Conservation (phyloP, 208 protist species). For the Leptomonas seymouri region DNA sequence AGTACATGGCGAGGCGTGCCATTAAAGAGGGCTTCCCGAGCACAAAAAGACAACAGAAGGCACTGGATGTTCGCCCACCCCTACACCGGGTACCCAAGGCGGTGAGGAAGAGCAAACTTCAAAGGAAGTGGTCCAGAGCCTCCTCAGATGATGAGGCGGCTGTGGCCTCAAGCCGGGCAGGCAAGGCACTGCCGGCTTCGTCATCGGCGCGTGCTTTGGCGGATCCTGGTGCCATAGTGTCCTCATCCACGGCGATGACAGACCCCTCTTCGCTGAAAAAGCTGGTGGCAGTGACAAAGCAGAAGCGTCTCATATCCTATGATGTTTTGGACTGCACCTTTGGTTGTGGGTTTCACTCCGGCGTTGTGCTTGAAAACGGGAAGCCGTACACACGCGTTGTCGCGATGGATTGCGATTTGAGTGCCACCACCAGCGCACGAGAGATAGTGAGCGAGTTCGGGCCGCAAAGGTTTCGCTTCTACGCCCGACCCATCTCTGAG, state of each 20-base stretch:
- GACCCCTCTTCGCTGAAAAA: slow-evolving; percentile 7
- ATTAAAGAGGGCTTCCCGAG: slow-evolving; percentile 71
- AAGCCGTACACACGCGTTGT: slow-evolving; percentile 85
- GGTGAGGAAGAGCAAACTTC: slow-evolving; percentile 6
- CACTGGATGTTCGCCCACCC: slow-evolving; percentile 37
- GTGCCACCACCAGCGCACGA: slow-evolving; percentile 37
- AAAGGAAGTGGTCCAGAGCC: not conserved
- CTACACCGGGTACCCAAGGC: not conserved
- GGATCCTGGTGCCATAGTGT: slow-evolving; percentile 10
- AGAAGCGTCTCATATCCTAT: slow-evolving; percentile 68
- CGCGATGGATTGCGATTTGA: slow-evolving; percentile 81
- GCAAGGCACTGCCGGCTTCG: not conserved
- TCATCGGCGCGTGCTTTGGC: not conserved
- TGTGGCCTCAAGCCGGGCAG: not conserved
- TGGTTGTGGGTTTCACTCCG: slow-evolving; percentile 80
- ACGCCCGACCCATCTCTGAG: slow-evolving; percentile 74
- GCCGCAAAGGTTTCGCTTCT: slow-evolving; percentile 75
- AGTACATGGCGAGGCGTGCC: slow-evolving; percentile 72
- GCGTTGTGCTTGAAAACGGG: slow-evolving; percentile 81
- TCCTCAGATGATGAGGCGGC: not conserved
- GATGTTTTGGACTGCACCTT: slow-evolving; percentile 91
- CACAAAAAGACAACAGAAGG: slow-evolving; percentile 39
- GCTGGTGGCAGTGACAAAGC: slow-evolving; percentile 32
- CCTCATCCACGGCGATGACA: not conserved
- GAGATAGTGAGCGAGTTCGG: slow-evolving; percentile 75